phyloP scores from a whole-genome alignment of 1,284 basidiomycete species.

The Leccinum fuscescens region DNA sequence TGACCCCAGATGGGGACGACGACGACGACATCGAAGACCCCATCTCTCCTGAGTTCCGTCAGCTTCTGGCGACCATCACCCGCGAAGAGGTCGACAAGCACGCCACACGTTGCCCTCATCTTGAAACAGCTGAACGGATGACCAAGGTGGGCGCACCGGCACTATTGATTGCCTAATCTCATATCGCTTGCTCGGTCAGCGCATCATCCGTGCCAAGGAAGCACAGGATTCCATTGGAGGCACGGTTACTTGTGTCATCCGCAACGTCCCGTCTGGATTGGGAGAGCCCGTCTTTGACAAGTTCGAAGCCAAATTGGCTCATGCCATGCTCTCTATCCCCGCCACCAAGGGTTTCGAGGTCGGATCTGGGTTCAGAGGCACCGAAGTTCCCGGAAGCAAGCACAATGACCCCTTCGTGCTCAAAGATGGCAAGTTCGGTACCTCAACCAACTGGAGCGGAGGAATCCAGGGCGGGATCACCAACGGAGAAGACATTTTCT shows the following conservation, averaged over 20 bases:
- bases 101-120: conserved; percentile 88
- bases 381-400: conserved; percentile 88
- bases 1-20: conserved; percentile 49
- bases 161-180: conserved; percentile 8
- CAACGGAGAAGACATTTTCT: conserved; percentile 98
- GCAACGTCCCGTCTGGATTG: conserved; percentile 85
- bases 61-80: conserved; percentile 79
- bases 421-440: conserved; percentile 77
- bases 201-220: conserved; percentile 92
- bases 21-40: conserved; percentile 80
- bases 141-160: conserved; percentile 56
- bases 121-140: conserved; percentile 87
- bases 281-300: conserved; percentile 99
- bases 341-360: conserved; percentile 99
- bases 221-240: conserved; percentile 94
- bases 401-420: conserved; percentile 92
- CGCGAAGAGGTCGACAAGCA: conserved; percentile 89
- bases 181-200: conserved; percentile 43
- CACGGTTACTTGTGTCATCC: conserved; percentile 95
- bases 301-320: conserved; percentile 93
- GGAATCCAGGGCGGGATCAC: conserved; percentile 98
- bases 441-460: conserved; percentile 93
- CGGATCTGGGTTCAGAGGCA: conserved; percentile 95
- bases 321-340: conserved; percentile 98
- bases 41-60: conserved; percentile 79